phyloP scores from a whole-genome alignment of 73 alveolate genomes.

The Blepharisma japonicum region DNA sequence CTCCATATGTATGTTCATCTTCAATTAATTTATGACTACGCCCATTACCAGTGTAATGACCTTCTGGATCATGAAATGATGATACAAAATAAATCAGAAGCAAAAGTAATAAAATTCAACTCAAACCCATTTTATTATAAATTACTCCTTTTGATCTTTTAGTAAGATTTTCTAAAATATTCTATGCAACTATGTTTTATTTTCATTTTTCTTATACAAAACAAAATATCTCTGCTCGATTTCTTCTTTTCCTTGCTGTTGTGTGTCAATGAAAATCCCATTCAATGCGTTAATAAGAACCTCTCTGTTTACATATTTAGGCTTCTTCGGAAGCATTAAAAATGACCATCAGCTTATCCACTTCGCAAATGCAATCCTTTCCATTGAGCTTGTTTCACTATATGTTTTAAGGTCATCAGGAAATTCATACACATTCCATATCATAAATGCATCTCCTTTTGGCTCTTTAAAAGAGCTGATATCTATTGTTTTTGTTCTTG shows the following conservation, averaged over 20 bases:
- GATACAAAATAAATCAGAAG: too few relatives aligned
- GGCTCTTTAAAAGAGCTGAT: slow-evolving; percentile 28
- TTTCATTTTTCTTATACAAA: neutral
- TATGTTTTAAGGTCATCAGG: slow-evolving; percentile 32
- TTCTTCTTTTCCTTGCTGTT: slow-evolving; percentile 13
- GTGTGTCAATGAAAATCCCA: slow-evolving; percentile 28
- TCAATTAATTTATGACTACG: too few relatives aligned
- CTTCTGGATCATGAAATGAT: too few relatives aligned
- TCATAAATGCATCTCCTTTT: slow-evolving; percentile 9
- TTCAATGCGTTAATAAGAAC: slow-evolving; percentile 16
- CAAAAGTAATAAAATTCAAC: too few relatives aligned
- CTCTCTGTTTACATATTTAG: slow-evolving; percentile 12
- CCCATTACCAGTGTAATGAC: too few relatives aligned
- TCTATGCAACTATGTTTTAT: too few relatives aligned
- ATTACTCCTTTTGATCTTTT: too few relatives aligned
- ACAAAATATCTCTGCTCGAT: neutral
- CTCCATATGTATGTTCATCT: too few relatives aligned
- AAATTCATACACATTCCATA: slow-evolving; percentile 23
- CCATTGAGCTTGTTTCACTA: neutral
- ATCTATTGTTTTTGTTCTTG: neutral
- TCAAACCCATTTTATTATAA: too few relatives aligned
- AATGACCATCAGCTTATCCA: neutral
- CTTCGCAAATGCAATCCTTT: slow-evolving; percentile 22
- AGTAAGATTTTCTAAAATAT: too few relatives aligned
- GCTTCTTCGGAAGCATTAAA: slow-evolving; percentile 15